Percentiles rank a stretch among this genome's conserved stretches.
phyloP scores from a whole-genome alignment of 2,329 filamentous ascomycete genomes.

The Coleophoma crateriformis region DNA sequence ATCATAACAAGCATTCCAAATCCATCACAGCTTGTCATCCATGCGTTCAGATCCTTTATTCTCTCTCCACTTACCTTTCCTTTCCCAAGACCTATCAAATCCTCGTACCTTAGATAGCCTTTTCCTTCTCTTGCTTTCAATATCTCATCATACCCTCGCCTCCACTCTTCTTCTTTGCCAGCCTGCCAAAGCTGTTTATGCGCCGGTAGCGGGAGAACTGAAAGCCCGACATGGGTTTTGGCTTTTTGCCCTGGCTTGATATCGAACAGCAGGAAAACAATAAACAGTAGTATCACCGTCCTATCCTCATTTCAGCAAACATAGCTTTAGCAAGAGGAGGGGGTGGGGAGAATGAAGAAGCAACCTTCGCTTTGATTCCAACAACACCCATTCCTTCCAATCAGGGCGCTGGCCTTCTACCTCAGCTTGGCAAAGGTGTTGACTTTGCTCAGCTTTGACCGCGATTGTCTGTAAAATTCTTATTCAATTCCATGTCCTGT shows the following conservation, averaged over 20 bases:
- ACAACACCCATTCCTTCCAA: slow-evolving; percentile 12
- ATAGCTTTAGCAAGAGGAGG: no score
- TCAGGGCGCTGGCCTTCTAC: slow-evolving; percentile 10
- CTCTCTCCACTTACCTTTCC: slow-evolving; percentile 2
- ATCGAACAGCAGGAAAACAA: slow-evolving; percentile 10
- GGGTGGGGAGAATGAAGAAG: no score
- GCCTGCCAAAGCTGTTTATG: slow-evolving; percentile 13
- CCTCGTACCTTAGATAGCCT: slow-evolving; percentile 10
- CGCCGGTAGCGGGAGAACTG: slow-evolving; percentile 11
- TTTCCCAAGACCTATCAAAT: slow-evolving; percentile 11
- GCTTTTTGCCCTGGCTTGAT: slow-evolving; percentile 11
- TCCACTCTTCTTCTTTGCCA: slow-evolving; percentile 7
- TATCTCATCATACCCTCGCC: slow-evolving; percentile 11
- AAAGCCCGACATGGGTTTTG: slow-evolving; percentile 10
- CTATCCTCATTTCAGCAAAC: no score
- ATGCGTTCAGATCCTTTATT: slow-evolving; percentile 12
- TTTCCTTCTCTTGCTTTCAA: slow-evolving; percentile 9
- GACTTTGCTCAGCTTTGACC: slow-evolving; percentile 6
- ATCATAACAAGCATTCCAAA: slow-evolving; percentile 12
- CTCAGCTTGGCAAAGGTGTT: slow-evolving; percentile 9
- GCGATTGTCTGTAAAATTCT: slow-evolving; percentile 2
- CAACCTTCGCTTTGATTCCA: slow-evolving; percentile 11
- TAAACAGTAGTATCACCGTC: slow-evolving; percentile 11
- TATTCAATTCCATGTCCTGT: no score
- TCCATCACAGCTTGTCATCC: slow-evolving; percentile 11